A percentile compares a stretch with the other conserved stretches of the same genome.
These are phyloP conservation scores for Didymellaceae sp. DNA, from an alignment of 2,329 filamentous ascomycete genomes.

Conservation along the genomic window DNA sequence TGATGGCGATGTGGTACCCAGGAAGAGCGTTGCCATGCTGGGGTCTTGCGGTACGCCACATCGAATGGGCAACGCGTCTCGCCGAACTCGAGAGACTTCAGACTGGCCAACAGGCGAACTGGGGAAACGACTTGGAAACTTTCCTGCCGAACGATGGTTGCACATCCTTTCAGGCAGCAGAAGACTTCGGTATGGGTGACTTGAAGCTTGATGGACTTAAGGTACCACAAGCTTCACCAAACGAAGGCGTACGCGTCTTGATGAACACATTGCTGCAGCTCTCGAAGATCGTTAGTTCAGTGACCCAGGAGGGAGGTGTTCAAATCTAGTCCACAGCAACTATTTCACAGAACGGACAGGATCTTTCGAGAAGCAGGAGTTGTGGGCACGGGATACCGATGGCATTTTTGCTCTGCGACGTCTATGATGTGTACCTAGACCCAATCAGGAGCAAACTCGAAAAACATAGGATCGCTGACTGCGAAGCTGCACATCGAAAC, in stretches of 20 bases:
- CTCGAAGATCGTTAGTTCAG: constrained; percentile 33
- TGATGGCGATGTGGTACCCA: constrained; percentile 39
- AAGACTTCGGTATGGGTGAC: constrained; percentile 8
- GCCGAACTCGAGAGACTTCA: constrained; percentile 34
- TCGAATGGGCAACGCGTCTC: constrained; percentile 39
- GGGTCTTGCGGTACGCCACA: constrained; percentile 40
- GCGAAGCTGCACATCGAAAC: too few relatives aligned
- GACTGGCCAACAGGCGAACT: constrained; percentile 29
- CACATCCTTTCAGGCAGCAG: constrained; percentile 9
- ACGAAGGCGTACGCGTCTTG: constrained; percentile 32
- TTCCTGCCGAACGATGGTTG: constrained; percentile 41
- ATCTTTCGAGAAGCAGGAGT: not conserved
- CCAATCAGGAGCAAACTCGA: not conserved
- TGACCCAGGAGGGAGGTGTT: not conserved
- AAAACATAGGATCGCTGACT: too few relatives aligned
- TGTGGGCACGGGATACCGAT: not conserved
- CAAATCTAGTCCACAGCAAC: not conserved
- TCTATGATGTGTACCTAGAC: not conserved
- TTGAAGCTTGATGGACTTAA: constrained; percentile 11
- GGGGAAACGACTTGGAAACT: constrained; percentile 27
- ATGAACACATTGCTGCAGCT: constrained; percentile 35
- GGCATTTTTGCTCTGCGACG: not conserved
- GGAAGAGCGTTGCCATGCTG: constrained; percentile 29
- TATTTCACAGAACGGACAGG: not conserved
- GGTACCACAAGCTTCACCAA: constrained; percentile 4